These are phyloP conservation scores for Echinosophora koreensis DNA, from an alignment of 306 rosid genomes.

Conservation along the genomic window DNA sequence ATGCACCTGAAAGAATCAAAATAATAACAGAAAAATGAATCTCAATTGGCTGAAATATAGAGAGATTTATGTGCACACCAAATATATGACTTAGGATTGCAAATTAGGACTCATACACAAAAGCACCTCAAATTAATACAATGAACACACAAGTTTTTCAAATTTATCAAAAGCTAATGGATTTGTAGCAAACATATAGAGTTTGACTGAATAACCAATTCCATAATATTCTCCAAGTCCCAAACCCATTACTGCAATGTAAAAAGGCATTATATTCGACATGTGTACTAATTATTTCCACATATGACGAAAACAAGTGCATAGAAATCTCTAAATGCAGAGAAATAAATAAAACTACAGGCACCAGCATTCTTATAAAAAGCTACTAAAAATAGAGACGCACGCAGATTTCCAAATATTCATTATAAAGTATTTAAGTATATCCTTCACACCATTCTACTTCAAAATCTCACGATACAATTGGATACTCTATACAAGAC, in stretches of 20 bases:
- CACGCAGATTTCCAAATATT: not conserved
- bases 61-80: slow-evolving; percentile 7
- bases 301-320: not conserved
- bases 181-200: slow-evolving; percentile 7
- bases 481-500: slow-evolving; percentile 1
- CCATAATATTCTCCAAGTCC: slow-evolving; percentile 4
- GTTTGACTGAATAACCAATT: not conserved
- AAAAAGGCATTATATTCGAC: not conserved
- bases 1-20: slow-evolving; percentile 65
- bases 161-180: slow-evolving; percentile 15
- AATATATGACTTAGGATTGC: not conserved
- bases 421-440: not conserved
- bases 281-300: slow-evolving; percentile 16
- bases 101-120: slow-evolving; percentile 6
- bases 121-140: not conserved
- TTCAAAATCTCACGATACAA: not conserved
- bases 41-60: not conserved
- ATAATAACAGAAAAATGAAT: slow-evolving; percentile 41
- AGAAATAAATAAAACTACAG: not conserved
- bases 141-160: not conserved
- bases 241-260: not conserved
- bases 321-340: slow-evolving; percentile 15
- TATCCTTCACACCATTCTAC: not conserved
- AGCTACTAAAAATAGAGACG: not conserved
- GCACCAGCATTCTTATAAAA: slow-evolving; percentile 16